Evolutionary conservation across 1,284 basidiomycete species (phyloP), one percentile per base, ranked within the genome.

Genomic region (Tausonia pullulans): DNA sequence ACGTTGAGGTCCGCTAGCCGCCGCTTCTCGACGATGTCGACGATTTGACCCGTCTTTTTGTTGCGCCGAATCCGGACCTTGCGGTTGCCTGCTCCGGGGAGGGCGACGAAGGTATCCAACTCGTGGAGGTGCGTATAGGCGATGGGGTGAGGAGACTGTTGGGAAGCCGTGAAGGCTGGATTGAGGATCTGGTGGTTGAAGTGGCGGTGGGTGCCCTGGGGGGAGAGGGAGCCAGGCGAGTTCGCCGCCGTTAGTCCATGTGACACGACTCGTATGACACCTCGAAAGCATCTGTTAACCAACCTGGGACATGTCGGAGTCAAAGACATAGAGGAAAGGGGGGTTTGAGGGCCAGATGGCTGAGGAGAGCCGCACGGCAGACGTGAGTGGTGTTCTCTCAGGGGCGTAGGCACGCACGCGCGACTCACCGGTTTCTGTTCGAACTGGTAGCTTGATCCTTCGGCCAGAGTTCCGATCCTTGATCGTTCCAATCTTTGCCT

Each of bases 1-100:
- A 98, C 81, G 74, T 98, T 90, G 71, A 98, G 76, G 75, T 95
- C 86, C 9, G 86, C 93, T 39, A 98, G 78, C 56, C 92, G 81
- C 45, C 86, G 79, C 76, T 98, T 98, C 68, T 81, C 81, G 72
- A 91, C 82, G 68, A 77, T 72, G 69, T 84, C 84, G 43, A 83
- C 69, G 48, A 93, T 82, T 7, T 78, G 76, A 3, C 83, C 82
- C 1, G 84, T 84, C 73, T 85, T 87, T 69, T 87, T 86, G 73
- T 95, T 86, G 54, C 84, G 81, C 45, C 91, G 95, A 3, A 98
- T 88, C 49, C 95, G 84, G 53, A 93, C 80, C 8, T 67, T 68
- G 10, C 27, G 13, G 40, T 67, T 65, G 67, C 80, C 80, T 48
- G 76, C 74, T 55, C 63, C 58, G 62, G 41, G 66, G 11, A 66